Evolutionary conservation across 495 filamentous ascomycete genomes (phyloP), one percentile per base, ranked within the genome.

Genomic region (Talaromyces adpressus): DNA sequence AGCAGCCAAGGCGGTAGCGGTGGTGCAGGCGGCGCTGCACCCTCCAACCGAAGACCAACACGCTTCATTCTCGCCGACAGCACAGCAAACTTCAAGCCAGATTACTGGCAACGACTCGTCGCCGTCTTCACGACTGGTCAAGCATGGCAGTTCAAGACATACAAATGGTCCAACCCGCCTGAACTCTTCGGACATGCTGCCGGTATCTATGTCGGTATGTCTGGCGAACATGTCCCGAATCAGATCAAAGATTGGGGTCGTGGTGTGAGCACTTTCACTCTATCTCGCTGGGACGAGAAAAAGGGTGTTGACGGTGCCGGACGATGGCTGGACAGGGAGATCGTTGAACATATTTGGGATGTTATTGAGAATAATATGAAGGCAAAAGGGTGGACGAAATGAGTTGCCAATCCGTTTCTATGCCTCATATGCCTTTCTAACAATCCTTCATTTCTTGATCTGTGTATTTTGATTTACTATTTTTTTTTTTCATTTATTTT

Each of bases 61-160:
- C 89, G 93, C 59, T 98, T 99, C 79, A 91, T 97, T 68, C 85
- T 99, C 23, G 93, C 97, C 59, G 94, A 99, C 71, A 87, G 85
- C 12, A 88, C 91, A 0, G 87, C 94, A 69, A 88, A 95, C 75
- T 99, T 99, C 81, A 94, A 94, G 73, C 94, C 94, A 1, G 93
- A 98, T 71, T 97, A 98, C 78, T 99, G 94, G 94, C 85, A 87
- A 63, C 87, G 95, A 20, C 90, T 99, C 9, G 94, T 98, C 8
- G 95, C 91, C 8, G 92, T 99, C 53, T 99, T 99, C 76, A 99
- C 94, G 0, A 99, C 94, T 8, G 94, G 94, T 23, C 94, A 99
- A 75, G 88, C 89, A 11, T 99, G 94, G 94, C 94, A 99, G 74
- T 99, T 98, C 78, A 96, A 96, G 77, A 89, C 87, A 54, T 99